Percentiles rank a stretch among this genome's conserved stretches.
These are phyloP conservation scores for Saccharomyces hybrid DNA, from an alignment of 1,139 yeast species.

Conservation along the genomic window DNA sequence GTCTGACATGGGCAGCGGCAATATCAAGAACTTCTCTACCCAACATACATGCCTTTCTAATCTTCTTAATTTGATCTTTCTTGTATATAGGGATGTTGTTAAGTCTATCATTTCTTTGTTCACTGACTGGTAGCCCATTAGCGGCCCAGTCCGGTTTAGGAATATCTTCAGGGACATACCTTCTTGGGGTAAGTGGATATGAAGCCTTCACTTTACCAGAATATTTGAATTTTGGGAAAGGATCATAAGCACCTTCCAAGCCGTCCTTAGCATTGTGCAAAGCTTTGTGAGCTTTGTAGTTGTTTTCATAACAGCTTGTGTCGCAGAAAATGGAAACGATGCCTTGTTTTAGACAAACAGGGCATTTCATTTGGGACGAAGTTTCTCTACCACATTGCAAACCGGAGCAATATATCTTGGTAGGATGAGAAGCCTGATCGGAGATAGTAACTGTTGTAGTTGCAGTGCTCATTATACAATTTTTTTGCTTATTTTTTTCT, in stretches of 20 bases:
- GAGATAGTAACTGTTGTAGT: neutral
- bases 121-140: slow-evolving; percentile 73
- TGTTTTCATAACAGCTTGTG: slow-evolving; percentile 74
- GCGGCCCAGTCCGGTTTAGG: slow-evolving; percentile 78
- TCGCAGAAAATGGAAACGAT: slow-evolving; percentile 63
- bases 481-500: slow-evolving; percentile 5
- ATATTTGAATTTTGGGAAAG: slow-evolving; percentile 72
- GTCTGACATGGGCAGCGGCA: slow-evolving; percentile 74
- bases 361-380: slow-evolving; percentile 74
- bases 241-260: slow-evolving; percentile 51
- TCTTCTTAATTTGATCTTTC: slow-evolving; percentile 61
- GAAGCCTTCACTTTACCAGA: slow-evolving; percentile 70
- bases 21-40: slow-evolving; percentile 84
- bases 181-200: slow-evolving; percentile 72
- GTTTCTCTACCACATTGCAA: slow-evolving; percentile 81
- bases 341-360: slow-evolving; percentile 76
- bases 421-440: neutral
- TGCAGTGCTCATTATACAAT: slow-evolving; percentile 2
- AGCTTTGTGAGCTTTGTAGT: slow-evolving; percentile 56
- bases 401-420: slow-evolving; percentile 48
- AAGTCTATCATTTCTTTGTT: slow-evolving; percentile 64
- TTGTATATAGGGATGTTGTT: slow-evolving; percentile 57
- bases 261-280: slow-evolving; percentile 39
- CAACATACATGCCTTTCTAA: slow-evolving; percentile 64
- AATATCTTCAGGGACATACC: slow-evolving; percentile 65